A percentile compares a stretch with the other conserved stretches of the same genome.
Conservation (phyloP, 2,329 filamentous ascomycete species). For the Aureobasidium sp. region DNA sequence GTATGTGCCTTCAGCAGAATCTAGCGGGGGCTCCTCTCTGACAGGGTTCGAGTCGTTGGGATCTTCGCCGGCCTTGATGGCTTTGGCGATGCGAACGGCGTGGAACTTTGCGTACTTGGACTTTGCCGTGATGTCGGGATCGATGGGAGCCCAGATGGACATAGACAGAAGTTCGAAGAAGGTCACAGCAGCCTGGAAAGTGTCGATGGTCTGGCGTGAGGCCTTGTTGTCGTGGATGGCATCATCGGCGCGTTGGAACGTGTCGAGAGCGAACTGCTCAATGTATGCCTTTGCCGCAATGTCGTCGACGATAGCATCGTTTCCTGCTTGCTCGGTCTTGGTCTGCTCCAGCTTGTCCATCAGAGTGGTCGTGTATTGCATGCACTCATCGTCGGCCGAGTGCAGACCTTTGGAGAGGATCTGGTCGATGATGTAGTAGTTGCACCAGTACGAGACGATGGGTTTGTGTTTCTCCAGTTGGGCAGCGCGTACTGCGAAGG, state of each 20-base stretch:
- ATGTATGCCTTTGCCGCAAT: conserved; percentile 82
- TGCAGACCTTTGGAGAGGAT: conserved; percentile 78
- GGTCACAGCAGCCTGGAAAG: conserved; percentile 83
- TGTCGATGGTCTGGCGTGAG: conserved; percentile 87
- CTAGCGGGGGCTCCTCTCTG: conserved; percentile 49
- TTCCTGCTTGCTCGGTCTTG: conserved; percentile 62
- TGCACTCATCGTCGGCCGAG: conserved; percentile 65
- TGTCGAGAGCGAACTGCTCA: conserved; percentile 86
- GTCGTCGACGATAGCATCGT: conserved; percentile 82
- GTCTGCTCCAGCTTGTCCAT: conserved; percentile 88
- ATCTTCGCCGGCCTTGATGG: conserved; percentile 81
- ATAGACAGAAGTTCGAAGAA: conserved; percentile 72
- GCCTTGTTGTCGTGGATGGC: conserved; percentile 76
- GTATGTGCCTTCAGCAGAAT: conserved; percentile 13
- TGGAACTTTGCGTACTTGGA: conserved; percentile 98
- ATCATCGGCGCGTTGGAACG: conserved; percentile 74
- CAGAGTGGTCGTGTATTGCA: conserved; percentile 69
- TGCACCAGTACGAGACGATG: conserved; percentile 89
- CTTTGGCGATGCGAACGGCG: conserved; percentile 80
- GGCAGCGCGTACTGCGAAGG: conserved; percentile 72
- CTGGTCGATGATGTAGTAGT: conserved; percentile 89
- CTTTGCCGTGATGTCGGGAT: conserved; percentile 71
- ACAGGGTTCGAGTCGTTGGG: conserved; percentile 86
- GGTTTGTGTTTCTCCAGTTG: conserved; percentile 82
- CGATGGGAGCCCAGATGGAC: conserved; percentile 70